Conservation (phyloP, 2,329 filamentous ascomycete genomes). For the Penicillium sp. region DNA sequence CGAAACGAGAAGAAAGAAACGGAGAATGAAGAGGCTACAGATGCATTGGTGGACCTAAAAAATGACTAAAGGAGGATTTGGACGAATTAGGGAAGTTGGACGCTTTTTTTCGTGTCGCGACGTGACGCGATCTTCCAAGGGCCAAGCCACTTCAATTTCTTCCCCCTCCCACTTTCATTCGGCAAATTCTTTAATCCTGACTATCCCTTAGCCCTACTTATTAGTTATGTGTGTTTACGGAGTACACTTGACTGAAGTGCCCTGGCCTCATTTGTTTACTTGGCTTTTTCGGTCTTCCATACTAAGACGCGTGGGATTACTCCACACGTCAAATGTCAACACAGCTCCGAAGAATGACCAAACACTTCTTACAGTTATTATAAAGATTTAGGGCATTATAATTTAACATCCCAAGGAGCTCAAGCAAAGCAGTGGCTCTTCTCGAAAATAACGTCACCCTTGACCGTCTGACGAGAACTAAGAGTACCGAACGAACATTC, state of each 20-base stretch:
- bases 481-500: too few relatives aligned
- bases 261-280: background rate
- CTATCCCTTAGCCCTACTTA: too few relatives aligned
- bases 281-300: background rate
- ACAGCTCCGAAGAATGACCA: background rate
- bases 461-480: too few relatives aligned
- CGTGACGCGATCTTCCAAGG: conserved; percentile 28
- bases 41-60: conserved; percentile 15
- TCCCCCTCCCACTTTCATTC: background rate
- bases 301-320: background rate
- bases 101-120: conserved; percentile 23
- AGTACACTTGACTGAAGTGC: background rate
- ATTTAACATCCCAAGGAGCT: background rate
- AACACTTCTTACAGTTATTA: background rate
- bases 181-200: background rate
- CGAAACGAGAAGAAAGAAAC: conserved; percentile 19
- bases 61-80: conserved; percentile 20
- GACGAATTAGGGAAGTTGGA: conserved; percentile 22
- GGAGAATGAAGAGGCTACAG: conserved; percentile 4
- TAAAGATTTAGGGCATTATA: background rate
- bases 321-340: background rate
- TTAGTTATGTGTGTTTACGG: background rate
- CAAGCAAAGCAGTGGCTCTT: too few relatives aligned
- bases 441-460: too few relatives aligned
- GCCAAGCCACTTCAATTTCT: conserved; percentile 13